Percentiles rank a stretch among this genome's conserved stretches.
Evolutionary conservation across 371 early-diverging fungal species (phyloP).

Genomic region (Apophysomyces ossiformis): DNA sequence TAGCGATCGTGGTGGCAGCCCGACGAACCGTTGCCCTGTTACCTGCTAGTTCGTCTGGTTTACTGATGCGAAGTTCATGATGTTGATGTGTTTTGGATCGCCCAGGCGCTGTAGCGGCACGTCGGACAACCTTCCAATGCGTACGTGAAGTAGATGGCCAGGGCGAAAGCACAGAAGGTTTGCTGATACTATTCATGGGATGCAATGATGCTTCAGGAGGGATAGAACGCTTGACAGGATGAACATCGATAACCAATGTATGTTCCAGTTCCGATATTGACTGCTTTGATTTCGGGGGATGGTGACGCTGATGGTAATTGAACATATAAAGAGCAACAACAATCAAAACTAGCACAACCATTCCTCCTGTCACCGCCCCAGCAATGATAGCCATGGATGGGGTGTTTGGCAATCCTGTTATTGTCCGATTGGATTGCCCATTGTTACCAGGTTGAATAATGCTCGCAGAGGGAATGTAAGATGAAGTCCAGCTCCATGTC

Average conservation of each 20-base stretch:
- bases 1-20: slow-evolving; percentile 18
- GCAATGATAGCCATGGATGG: slow-evolving; percentile 46
- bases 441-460: background rate
- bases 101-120: slow-evolving; percentile 20
- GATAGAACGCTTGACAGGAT: background rate
- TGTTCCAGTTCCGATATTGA: background rate
- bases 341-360: slow-evolving; percentile 40
- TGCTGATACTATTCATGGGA: background rate
- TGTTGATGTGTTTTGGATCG: slow-evolving; percentile 7
- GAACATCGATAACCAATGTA: background rate
- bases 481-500: slow-evolving; percentile 54
- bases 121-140: slow-evolving; percentile 17
- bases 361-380: slow-evolving; percentile 44
- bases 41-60: slow-evolving; percentile 22
- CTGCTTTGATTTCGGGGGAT: slow-evolving; percentile 1
- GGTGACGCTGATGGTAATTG: slow-evolving; percentile 25
- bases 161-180: slow-evolving; percentile 11
- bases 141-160: slow-evolving; percentile 18
- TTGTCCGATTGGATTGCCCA: background rate
- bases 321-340: slow-evolving; percentile 39
- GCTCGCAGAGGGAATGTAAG: slow-evolving; percentile 31
- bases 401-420: slow-evolving; percentile 15
- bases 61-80: slow-evolving; percentile 15
- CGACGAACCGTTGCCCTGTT: slow-evolving; percentile 15
- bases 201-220: background rate